Conservation (phyloP, 306 rosid genomes). For the Medicago ruthenica region DNA sequence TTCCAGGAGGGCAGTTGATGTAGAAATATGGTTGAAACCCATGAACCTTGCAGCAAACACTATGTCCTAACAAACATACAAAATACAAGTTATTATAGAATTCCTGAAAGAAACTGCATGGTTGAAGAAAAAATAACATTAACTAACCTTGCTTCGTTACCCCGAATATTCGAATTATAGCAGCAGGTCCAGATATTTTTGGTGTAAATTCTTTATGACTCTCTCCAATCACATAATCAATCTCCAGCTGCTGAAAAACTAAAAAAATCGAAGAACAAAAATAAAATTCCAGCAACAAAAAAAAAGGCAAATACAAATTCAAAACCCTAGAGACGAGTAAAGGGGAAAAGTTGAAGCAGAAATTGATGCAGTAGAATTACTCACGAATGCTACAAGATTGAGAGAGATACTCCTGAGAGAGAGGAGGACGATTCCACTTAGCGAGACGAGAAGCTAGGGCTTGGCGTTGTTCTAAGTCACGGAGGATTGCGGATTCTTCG, state of each 20-base stretch:
- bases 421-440: slow-evolving; percentile 86
- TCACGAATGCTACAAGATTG: slow-evolving; percentile 69
- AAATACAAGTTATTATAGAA: slow-evolving; percentile 29
- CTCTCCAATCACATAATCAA: slow-evolving; percentile 88
- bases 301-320: not conserved
- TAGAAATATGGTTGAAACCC: slow-evolving; percentile 98
- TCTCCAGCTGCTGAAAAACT: slow-evolving; percentile 96
- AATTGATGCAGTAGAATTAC: slow-evolving; percentile 31
- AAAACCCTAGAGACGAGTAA: slow-evolving; percentile 48
- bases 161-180: slow-evolving; percentile 90
- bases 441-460: slow-evolving; percentile 68
- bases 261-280: not conserved
- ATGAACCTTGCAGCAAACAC: slow-evolving; percentile 93
- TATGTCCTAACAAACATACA: slow-evolving; percentile 67
- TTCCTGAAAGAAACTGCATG: slow-evolving; percentile 4
- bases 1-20: slow-evolving; percentile 82
- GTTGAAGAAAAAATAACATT: slow-evolving; percentile 13
- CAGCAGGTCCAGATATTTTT: slow-evolving; percentile 75
- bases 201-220: slow-evolving; percentile 69
- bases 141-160: slow-evolving; percentile 89
- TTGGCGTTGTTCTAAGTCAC: slow-evolving; percentile 81
- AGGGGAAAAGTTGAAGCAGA: not conserved
- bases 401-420: slow-evolving; percentile 58
- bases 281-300: not conserved
- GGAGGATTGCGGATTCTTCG: slow-evolving; percentile 82